Conservation (phyloP, 306 rosid genomes). For the Cucumis sativus region Cucumber_9930_V3 NC_026655.2:26515501-26516000, state of each 20-base stretch:
- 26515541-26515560: background rate
- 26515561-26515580: background rate
- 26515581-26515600: background rate
- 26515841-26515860: constrained; percentile 38
- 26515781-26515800: constrained; percentile 7
- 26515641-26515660: background rate
- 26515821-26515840: constrained; percentile 38
- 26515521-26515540: background rate
- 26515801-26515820: constrained; percentile 24
- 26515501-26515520: constrained; percentile 2
- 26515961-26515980: constrained; percentile 20
- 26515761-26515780: background rate
- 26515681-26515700: background rate
- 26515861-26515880: constrained; percentile 22
- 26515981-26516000: constrained; percentile 9
- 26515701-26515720: background rate
- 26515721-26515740: background rate
- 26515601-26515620: background rate
- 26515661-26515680: background rate
- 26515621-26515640: background rate
- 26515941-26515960: constrained; percentile 19
- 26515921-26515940: constrained; percentile 12
- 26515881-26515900: constrained; percentile 16
- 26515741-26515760: background rate
- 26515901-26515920: constrained; percentile 13